Base-by-base conservation (phyloP, 345 rosid species). In the Clausena lansium region DNA sequence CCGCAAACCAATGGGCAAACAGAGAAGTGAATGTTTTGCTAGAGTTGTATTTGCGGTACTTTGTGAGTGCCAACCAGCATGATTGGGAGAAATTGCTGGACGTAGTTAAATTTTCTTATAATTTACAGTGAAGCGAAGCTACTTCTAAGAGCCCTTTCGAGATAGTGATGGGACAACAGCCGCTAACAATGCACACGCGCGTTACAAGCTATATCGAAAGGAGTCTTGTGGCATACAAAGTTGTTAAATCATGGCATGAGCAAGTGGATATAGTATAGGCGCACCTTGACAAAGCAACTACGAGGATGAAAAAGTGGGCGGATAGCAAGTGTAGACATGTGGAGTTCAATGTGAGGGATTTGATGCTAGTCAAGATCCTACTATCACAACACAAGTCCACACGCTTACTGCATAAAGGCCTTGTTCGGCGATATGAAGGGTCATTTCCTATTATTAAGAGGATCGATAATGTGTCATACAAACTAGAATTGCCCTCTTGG, bases 191-290 rank as follows among this genome's bases (percentile, higher is more conserved):
- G 0, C 2, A 6, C 2, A 20, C 0, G 2, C 10, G 0, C 0
- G 20, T 55, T 17, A 0, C 2, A 1, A 55, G 59, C 9, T 1
- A 52, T 52, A 55, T 0, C 0, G 0, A 14, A 3, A 15, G 6
- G 54, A 0, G 0, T 15, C 5, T 1, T 47, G 0, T 3, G 3
- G 6, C 0, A 14, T 47, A 57, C 3, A 57, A n/a, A 4, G 5
- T 57, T 22, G 25, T 10, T 5, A 57, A 57, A 10, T 17, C 2
- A 0, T 22, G 27, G 27, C n/a, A 57, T 20, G 24, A 57, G 11
- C n/a, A 5, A 17, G 11, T 0, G 0, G 27, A 57, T 1, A 15
- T 55, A 6, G 10, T 0, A 1, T 0, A 2, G 2, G 3, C 0
- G 4, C 2, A 47, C 19, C 1, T 14, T 1, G 2, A 14, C 6